Evolutionary conservation across 2,329 filamentous ascomycete species (phyloP), one percentile per base, ranked within the genome.

Genomic region (Rutstroemia sp.): DNA sequence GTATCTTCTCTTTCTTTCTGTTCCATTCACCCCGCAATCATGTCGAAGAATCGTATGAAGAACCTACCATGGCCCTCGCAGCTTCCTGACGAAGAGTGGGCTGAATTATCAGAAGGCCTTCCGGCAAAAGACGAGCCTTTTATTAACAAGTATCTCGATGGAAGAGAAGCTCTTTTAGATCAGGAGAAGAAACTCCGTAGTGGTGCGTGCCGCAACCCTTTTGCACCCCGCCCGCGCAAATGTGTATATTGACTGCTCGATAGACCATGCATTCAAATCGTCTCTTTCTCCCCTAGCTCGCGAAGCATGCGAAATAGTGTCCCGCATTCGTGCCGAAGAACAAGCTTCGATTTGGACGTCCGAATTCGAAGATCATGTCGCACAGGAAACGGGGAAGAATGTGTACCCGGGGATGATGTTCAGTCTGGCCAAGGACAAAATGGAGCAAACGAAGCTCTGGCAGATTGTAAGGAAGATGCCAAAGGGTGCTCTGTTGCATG

Each of bases 321-420:
- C 84, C 6, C 81, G 83, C 59, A 94, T 96, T 67, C 85, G 91
- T 45, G 80, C 83, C 52, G 81, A 89, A 65, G 92, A 97, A 73
- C 82, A 85, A 66, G 75, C 79, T 52, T 85, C 82, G 2, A 75
- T 92, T 58, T 96, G 91, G 92, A 90, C 85, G 9, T 77, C 81
- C 34, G 79, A 82, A 47, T 81, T 87, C 50, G 87, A 92, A 65
- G 85, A 92, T 66, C 78, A 78, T 46, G 74, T 90, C 3, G 84
- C 86, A 3, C 79, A 81, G 61, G 74, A 82, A 56, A 75, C 72
- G n/a, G 77, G 83, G 64, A 79, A 82, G 59, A 82, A 83, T 63
- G 75, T 92, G 51, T 90, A 88, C 68, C 90, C 90, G 0, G 92
- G 92, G 10, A 95, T 96, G 87, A 94, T 95, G 88, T 96, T 96